These are phyloP conservation scores for Graphilbum sp. DNA, from an alignment of 2,329 filamentous ascomycete species.

Conservation along the genomic window DNA sequence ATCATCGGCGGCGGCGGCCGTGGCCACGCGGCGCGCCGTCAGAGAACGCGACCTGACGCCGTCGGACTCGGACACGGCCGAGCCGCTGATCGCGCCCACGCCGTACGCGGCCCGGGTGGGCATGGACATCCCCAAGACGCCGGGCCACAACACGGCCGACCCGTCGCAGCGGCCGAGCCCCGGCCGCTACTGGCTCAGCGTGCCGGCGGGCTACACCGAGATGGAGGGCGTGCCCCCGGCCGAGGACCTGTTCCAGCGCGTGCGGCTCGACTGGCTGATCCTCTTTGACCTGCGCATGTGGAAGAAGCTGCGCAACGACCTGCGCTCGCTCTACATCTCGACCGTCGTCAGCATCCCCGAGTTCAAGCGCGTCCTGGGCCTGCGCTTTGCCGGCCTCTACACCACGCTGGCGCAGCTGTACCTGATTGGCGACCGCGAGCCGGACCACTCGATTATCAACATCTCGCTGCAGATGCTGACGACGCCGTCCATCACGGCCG, in stretches of 20 bases:
- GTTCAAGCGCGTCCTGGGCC: conserved; percentile 84
- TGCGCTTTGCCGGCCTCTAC: conserved; percentile 90
- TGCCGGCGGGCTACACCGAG: conserved; percentile 51
- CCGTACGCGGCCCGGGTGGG: conserved; percentile 47
- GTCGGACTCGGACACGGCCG: conserved; percentile 57
- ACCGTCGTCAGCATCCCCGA: conserved; percentile 90
- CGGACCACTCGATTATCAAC: conserved; percentile 97
- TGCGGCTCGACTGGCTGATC: conserved; percentile 86
- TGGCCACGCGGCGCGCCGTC: conserved; percentile 9
- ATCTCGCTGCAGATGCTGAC: conserved; percentile 93
- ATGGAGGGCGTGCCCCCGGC: conserved; percentile 48
- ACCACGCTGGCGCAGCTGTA: conserved; percentile 88
- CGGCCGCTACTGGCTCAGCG: conserved; percentile 74
- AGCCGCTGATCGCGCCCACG: conserved; percentile 45
- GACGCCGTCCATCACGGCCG: conserved; percentile 88
- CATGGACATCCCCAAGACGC: conserved; percentile 68
- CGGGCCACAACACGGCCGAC: conserved; percentile 28
- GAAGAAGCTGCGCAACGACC: conserved; percentile 84
- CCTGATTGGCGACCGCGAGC: conserved; percentile 86
- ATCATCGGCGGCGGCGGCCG: not conserved
- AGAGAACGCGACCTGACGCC: conserved; percentile 47
- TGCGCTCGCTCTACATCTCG: conserved; percentile 87
- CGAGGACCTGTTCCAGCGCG: conserved; percentile 78
- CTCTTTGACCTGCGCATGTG: conserved; percentile 89
- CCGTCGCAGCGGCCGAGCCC: conserved; percentile 41